phyloP scores from a whole-genome alignment of 148 eudicot genomes.

The Nepenthes mirabilis region DNA sequence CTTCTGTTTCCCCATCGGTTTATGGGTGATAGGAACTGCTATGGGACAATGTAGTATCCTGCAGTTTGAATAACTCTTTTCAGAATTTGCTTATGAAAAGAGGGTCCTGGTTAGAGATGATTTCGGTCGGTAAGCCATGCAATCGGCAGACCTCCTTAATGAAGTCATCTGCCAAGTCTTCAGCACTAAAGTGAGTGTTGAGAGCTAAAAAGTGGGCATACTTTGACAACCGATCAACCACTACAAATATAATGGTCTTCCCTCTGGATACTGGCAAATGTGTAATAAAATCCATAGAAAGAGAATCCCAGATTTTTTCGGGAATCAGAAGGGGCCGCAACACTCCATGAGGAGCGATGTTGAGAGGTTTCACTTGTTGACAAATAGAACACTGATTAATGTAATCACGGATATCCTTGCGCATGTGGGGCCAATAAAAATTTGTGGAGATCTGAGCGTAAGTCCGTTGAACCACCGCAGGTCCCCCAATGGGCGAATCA shows the following conservation, averaged over 20 bases:
- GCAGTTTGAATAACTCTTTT: not conserved
- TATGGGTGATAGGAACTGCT: conserved; percentile 1
- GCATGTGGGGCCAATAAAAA: too few relatives aligned
- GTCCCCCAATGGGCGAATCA: too few relatives aligned
- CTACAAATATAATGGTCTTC: not conserved
- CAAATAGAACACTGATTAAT: not conserved
- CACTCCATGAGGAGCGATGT: not conserved
- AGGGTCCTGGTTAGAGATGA: not conserved
- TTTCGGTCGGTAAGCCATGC: not conserved
- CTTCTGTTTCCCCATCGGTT: not conserved
- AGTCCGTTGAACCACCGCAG: too few relatives aligned
- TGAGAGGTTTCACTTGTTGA: not conserved
- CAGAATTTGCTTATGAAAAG: not conserved
- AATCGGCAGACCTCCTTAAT: not conserved
- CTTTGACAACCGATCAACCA: not conserved
- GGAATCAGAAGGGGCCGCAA: not conserved
- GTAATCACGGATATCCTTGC: too few relatives aligned
- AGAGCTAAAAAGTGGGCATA: conserved; percentile 2
- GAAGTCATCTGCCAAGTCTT: not conserved
- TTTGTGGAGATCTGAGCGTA: too few relatives aligned
- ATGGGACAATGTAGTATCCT: not conserved
- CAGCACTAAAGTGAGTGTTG: not conserved
- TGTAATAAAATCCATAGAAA: not conserved
- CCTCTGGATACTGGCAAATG: not conserved
- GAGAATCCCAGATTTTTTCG: not conserved